Evolutionary conservation across 306 rosid genomes (phyloP), one percentile per base, ranked within the genome.

Genomic region (Cicer chorassanicum): DNA sequence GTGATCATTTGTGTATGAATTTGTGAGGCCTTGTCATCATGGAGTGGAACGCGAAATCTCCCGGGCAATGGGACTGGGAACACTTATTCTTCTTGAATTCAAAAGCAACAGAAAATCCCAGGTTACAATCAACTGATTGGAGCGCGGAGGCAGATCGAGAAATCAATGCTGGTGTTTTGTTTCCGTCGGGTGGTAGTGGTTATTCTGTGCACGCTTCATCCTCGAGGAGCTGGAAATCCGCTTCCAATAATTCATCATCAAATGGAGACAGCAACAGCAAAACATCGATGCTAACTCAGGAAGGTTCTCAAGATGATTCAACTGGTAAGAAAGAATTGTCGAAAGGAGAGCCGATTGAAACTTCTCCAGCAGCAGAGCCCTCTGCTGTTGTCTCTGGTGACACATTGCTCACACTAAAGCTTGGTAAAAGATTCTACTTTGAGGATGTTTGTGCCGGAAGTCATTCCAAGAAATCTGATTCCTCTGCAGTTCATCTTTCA

Each of bases 11-110:
- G 62, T 61, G 48, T 67, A 56, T 74, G 86, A 66, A 46, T 67
- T 49, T 63, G 79, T 78, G 75, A 82, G 78, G 71, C 49, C 63
- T 63, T 77, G 48, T 73, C 72, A 93, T 73, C 72, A 93, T 93
- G 98, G 97, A 89, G 84, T 93, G 97, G 98, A 91, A 86, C 76
- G 80, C 82, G n/a, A 89, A 86, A 63, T 81, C 91, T 71, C 72
- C 79, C 0, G 85, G 84, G 8, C 84, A 84, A 71, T 91, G 98
- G 97, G 93, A 91, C 48, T 91, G 89, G 96, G 97, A 93, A 69
- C 85, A 89, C 72, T 83, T 89, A 12, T 79, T 82, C 54, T 82
- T 83, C 75, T 81, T 76, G 61, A 87, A 84, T 69, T 12, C 89
- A 53, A 91, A 87, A 66, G 72, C 83, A 69, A 50, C 92, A 29